Conservation (phyloP, 2,329 filamentous ascomycete genomes). For the Colletotrichum salicis region DNA sequence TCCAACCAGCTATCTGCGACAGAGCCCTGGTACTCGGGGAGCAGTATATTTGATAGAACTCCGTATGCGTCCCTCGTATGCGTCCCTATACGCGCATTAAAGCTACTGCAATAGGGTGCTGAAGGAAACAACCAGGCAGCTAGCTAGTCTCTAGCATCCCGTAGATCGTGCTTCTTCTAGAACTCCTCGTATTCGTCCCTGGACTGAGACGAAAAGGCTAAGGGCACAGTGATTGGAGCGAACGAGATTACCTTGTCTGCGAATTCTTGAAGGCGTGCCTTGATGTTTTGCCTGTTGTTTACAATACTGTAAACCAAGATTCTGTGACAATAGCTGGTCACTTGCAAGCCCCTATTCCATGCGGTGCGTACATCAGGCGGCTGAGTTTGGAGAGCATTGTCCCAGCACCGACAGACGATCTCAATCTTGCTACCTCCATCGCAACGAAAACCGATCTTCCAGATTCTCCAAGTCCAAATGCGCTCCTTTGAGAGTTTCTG, state of each 20-base stretch:
- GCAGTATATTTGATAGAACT: not conserved
- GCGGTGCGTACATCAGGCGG: conserved; percentile 63
- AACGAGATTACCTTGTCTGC: conserved; percentile 59
- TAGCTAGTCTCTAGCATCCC: conserved; percentile 41
- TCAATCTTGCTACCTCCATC: conserved; percentile 72
- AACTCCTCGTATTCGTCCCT: conserved; percentile 59
- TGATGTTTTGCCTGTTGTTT: conserved; percentile 63
- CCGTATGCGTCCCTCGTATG: no score
- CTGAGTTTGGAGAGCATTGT: conserved; percentile 71
- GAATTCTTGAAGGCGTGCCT: conserved; percentile 60
- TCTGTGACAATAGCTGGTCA: conserved; percentile 70
- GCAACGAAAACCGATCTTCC: conserved; percentile 71
- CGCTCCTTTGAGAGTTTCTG: conserved; percentile 71
- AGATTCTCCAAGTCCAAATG: conserved; percentile 72
- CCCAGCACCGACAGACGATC: conserved; percentile 68
- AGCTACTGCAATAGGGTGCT: not conserved
- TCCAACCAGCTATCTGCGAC: not conserved
- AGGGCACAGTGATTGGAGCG: conserved; percentile 63
- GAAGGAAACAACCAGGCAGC: not conserved
- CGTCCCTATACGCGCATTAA: not conserved
- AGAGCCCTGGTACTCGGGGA: not conserved
- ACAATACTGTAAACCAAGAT: conserved; percentile 69
- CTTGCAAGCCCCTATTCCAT: conserved; percentile 75
- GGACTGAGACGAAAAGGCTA: conserved; percentile 59
- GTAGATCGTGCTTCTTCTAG: conserved; percentile 42